phyloP scores from a whole-genome alignment of 176 grass and related monocot species.

The Elaeis guineensis region DNA sequence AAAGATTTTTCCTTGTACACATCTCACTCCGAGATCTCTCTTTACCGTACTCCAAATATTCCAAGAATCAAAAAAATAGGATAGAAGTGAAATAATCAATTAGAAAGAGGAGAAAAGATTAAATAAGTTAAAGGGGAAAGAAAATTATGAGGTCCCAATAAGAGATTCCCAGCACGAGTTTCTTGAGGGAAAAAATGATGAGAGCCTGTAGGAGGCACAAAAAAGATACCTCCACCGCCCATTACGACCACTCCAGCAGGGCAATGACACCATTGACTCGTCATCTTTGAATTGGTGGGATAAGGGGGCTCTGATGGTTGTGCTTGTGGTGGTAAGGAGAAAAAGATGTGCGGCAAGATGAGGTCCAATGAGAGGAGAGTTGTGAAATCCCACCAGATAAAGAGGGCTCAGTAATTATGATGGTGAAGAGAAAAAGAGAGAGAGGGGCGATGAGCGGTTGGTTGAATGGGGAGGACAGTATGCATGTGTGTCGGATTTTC shows the following conservation, averaged over 20 bases:
- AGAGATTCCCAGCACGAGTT: constrained; percentile 61
- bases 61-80: not conserved
- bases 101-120: not conserved
- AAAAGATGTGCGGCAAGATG: no score
- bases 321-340: no score
- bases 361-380: no score
- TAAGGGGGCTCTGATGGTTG: no score
- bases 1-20: constrained; percentile 53
- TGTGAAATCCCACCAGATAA: no score
- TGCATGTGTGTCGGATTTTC: no score
- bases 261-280: no score
- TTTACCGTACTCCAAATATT: constrained; percentile 56
- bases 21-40: constrained; percentile 61
- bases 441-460: no score
- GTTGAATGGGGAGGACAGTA: no score
- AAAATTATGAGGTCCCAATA: constrained; percentile 24
- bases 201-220: constrained; percentile 55
- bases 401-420: no score
- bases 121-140: not conserved
- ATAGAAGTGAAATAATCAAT: not conserved
- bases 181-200: constrained; percentile 70
- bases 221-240: constrained; percentile 60
- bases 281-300: no score
- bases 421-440: no score
- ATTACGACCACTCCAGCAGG: constrained; percentile 46